A percentile compares a stretch with the other conserved stretches of the same genome.
Evolutionary conservation across 805 yeast species (phyloP).

Genomic region (Candida boidinii): DNA sequence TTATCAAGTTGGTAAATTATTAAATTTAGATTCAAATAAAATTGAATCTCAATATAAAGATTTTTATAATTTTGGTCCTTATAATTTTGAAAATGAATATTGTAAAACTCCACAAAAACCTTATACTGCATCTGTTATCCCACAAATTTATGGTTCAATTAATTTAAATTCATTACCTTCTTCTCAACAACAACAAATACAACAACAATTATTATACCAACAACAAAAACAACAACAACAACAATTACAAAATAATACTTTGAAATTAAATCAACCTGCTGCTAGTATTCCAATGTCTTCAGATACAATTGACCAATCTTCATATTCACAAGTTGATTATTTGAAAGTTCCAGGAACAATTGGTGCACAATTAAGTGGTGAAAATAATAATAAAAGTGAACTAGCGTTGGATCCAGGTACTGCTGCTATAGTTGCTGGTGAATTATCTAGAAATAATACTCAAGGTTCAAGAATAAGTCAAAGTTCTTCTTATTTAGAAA

Average conservation of each 20-base stretch:
- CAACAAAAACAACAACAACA: slow-evolving; percentile 10
- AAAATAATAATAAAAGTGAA: slow-evolving; percentile 5
- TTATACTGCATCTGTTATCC: slow-evolving; percentile 20
- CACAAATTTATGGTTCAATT: slow-evolving; percentile 23
- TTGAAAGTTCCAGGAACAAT: slow-evolving; percentile 1
- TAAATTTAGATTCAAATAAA: slow-evolving; percentile 18
- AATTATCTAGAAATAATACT: slow-evolving; percentile 3
- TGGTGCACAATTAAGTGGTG: slow-evolving; percentile 1
- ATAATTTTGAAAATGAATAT: slow-evolving; percentile 19
- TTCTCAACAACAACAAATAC: slow-evolving; percentile 32
- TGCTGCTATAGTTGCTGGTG: slow-evolving; percentile 9
- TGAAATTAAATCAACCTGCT: too few relatives aligned
- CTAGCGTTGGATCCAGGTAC: slow-evolving; percentile 12
- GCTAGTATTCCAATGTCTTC: too few relatives aligned
- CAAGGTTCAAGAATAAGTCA: background rate
- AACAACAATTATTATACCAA: slow-evolving; percentile 19
- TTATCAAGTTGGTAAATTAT: slow-evolving; percentile 52
- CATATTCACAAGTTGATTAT: background rate
- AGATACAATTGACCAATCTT: background rate
- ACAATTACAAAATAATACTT: too few relatives aligned
- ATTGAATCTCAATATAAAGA: slow-evolving; percentile 19
- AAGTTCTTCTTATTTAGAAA: slow-evolving; percentile 20
- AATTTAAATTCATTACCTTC: slow-evolving; percentile 35
- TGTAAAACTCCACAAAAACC: slow-evolving; percentile 19
- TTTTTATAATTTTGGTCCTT: slow-evolving; percentile 28